Base-by-base conservation (phyloP, 305 asterid genomes). In the Ruellia speciosa region DNA sequence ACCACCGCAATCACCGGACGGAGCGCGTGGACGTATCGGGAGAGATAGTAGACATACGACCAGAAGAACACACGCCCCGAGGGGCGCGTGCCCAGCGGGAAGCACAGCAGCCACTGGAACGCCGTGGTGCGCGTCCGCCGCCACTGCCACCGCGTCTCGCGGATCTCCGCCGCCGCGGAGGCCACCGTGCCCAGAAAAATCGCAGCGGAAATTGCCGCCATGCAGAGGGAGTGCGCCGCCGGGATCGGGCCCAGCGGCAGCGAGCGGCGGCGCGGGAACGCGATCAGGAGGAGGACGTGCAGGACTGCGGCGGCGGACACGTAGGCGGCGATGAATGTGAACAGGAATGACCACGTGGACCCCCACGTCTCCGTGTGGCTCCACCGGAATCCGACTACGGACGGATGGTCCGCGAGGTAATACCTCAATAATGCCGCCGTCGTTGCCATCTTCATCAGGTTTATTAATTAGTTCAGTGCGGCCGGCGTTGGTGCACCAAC, bases 1-100 rank as follows among this genome's bases (percentile, higher is more conserved):
- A 77, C 43, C n/a, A 87, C 77, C 0, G 82, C 40, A 71, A 83
- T 60, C 67, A 75, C 73, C 0, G 86, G 71, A 4, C 96, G 81
- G 4, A 77, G 48, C 17, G 83, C 83, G 81, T 90, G 95, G 51
- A 80, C 78, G 76, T 79, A 90, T 0, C 97, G 83, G 20, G 95
- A 83, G 18, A 90, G 89, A 74, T 90, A 87, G 74, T 77, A 87
- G 0, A 70, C 54, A 72, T 87, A 85, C 0, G 97, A 90, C 97
- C 97, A 90, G 77, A 87, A 85, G 82, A 90, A 90, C 0, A 90
- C 96, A 59, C 96, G 84, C 0, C 96, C 96, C 0, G 96, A 83
- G 55, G 95, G 90, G 50, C 97, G 97, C 3, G 95, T 90, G 17
- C 97, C 97, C 0, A 90, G 66, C 0, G 97, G 97, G 63, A 90